A percentile compares a stretch with the other conserved stretches of the same genome.
These are phyloP conservation scores for Poterioochromonas sp. DNA, from an alignment of 352 stramenopile genomes.

Conservation along the genomic window DNA sequence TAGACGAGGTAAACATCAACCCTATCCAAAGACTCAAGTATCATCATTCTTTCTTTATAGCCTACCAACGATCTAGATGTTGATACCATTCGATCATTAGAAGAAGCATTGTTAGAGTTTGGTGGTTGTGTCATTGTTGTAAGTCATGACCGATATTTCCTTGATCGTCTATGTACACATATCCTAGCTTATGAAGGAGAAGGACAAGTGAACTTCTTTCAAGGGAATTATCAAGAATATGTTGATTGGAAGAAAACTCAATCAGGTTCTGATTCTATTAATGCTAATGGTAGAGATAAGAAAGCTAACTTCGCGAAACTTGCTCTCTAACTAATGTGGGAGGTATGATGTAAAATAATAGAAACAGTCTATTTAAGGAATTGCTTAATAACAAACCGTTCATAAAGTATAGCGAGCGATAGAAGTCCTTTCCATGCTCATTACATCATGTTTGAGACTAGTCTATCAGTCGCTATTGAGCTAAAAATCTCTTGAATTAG, in stretches of 20 bases:
- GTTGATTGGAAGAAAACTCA: neutral
- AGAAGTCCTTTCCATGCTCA: too few species aligned
- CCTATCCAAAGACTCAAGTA: neutral
- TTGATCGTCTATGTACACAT: constrained; percentile 92
- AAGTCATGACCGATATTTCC: constrained; percentile 94
- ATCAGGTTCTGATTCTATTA: too few species aligned
- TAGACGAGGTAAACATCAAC: constrained; percentile 49
- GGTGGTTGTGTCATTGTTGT: constrained; percentile 91
- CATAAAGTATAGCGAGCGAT: too few species aligned
- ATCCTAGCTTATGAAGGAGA: constrained; percentile 76
- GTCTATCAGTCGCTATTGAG: too few species aligned
- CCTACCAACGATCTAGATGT: constrained; percentile 84
- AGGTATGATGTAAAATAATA: too few species aligned
- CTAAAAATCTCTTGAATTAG: too few species aligned
- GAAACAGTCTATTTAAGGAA: too few species aligned
- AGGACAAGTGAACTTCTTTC: constrained; percentile 37
- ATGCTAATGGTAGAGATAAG: too few species aligned
- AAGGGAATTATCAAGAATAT: constrained; percentile 33
- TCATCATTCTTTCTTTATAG: constrained; percentile 5
- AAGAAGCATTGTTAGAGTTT: constrained; percentile 79
- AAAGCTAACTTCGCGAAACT: too few species aligned
- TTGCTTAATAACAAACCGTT: too few species aligned
- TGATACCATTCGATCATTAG: constrained; percentile 56
- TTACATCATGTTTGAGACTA: too few species aligned
- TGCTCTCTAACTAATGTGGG: too few species aligned